Evolutionary conservation across 73 alveolate genomes (phyloP).

Genomic region (Symbiodinium natans): DNA sequence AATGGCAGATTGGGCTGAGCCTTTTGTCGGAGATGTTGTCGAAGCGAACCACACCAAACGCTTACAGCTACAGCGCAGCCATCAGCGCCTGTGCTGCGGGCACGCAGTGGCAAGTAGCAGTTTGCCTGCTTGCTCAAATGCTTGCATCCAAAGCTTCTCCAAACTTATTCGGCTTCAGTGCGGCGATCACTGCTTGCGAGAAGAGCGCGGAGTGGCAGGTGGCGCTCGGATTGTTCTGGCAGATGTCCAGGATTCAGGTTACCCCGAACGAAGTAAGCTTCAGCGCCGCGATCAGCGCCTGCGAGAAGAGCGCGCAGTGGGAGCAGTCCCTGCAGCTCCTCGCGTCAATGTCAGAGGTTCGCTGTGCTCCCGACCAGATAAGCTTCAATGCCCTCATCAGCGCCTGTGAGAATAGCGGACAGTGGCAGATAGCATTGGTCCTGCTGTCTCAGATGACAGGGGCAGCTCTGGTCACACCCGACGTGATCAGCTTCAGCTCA

Average conservation of each 20-base stretch:
- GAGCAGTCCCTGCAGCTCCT: not conserved
- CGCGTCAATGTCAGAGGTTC: not conserved
- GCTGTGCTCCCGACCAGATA: not conserved
- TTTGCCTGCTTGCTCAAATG: not conserved
- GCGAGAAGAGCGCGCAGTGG: not conserved
- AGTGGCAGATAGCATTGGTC: not conserved
- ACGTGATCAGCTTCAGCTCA: not conserved
- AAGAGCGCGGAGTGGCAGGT: not conserved
- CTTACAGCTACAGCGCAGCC: not conserved
- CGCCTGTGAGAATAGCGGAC: not conserved
- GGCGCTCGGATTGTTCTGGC: not conserved
- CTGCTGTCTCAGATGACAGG: not conserved
- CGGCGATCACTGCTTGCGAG: not conserved
- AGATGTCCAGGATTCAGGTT: not conserved
- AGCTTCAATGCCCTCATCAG: not conserved
- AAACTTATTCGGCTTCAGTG: not conserved
- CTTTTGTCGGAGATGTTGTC: not conserved
- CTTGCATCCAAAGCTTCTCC: not conserved
- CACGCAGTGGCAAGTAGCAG: not conserved
- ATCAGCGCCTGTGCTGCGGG: not conserved
- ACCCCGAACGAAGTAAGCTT: not conserved
- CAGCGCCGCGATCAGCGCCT: not conserved
- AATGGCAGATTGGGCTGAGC: not conserved
- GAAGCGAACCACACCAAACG: not conserved
- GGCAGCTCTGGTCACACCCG: not conserved